Evolutionary conservation across 2,329 filamentous ascomycete genomes (phyloP), one percentile per base, ranked within the genome.

Genomic region (Bimuria novae-zelandiae): DNA sequence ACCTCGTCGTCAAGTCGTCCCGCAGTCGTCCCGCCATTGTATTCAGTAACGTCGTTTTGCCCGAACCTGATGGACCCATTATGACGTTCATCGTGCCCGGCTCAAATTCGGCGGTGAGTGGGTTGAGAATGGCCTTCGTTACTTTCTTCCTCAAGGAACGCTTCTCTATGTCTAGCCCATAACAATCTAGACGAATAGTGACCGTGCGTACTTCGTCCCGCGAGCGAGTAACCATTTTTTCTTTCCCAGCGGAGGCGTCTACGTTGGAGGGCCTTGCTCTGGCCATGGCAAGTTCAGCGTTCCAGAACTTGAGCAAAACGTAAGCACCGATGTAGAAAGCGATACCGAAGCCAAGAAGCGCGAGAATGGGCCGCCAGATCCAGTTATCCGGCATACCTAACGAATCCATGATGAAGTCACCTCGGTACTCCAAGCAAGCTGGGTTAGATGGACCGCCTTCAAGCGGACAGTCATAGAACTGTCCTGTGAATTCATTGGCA

Each of bases 41-140:
- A 64, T 90, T 91, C 10, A 92, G 77, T 0, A 91, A 76, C 0
- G 87, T 89, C 0, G 88, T 91, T 70, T 92, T 92, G 1, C 89
- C 89, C 40, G 84, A 88, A 0, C 89, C 89, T 0, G 88, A 90
- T 0, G 89, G 89, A 0, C 89, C 89, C 88, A 92, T 91, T 58
- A 92, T 89, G 21, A 91, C 81, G 57, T 92, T 92, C 12, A 92
- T 68, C 12, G 82, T 77, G 0, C 88, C 88, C 0, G 89, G 82
- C 41, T 84, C 79, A 59, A 92, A 92, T 0, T 82, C 84, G 0
- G 87, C 78, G 1, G 80, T 85, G 11, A 92, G 79, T 0, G 87
- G 86, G 49, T 86, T 81, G 12, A 92, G 74, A 10, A 92, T 91
- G 0, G 71, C 62, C 61, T 72, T 71, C 1, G 65, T 69, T 16